These are phyloP conservation scores for Colletotrichum zoysiae DNA, from an alignment of 2,329 filamentous ascomycete genomes.

Conservation along the genomic window DNA sequence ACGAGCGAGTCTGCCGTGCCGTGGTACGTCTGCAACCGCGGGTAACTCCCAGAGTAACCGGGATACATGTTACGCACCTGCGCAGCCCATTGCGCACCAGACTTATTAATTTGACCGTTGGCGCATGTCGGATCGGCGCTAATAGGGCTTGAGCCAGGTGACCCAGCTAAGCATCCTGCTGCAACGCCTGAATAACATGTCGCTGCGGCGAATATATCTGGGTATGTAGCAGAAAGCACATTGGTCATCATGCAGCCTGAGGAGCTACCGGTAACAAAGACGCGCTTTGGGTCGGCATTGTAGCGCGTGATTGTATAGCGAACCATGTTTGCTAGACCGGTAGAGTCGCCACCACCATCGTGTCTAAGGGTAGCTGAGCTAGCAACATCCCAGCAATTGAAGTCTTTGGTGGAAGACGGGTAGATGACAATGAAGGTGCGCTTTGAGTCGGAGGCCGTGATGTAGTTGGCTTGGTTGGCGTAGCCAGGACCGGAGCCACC, in stretches of 20 bases:
- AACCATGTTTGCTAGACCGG: conserved; percentile 64
- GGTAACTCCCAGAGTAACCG: conserved; percentile 49
- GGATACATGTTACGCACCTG: conserved; percentile 53
- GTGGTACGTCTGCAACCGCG: conserved; percentile 50
- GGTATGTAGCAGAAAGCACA: conserved; percentile 51
- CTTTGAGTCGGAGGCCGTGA: conserved; percentile 53
- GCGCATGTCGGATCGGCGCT: conserved; percentile 55
- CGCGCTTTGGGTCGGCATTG: conserved; percentile 56
- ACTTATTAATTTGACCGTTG: conserved; percentile 54
- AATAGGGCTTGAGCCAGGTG: conserved; percentile 41
- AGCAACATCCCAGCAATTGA: conserved; percentile 64
- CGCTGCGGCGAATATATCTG: conserved; percentile 51
- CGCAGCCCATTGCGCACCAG: conserved; percentile 58
- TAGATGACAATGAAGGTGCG: conserved; percentile 59
- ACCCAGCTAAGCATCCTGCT: conserved; percentile 48
- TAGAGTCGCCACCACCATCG: conserved; percentile 62
- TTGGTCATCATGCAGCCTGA: conserved; percentile 55
- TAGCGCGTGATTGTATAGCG: conserved; percentile 60
- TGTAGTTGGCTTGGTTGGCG: conserved; percentile 28
- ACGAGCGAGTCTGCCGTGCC: conserved; percentile 53
- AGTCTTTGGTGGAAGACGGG: conserved; percentile 45
- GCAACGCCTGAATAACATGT: conserved; percentile 51
- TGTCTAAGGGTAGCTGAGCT: conserved; percentile 58
- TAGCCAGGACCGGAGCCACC: conserved; percentile 39
- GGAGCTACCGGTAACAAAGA: conserved; percentile 59